Evolutionary conservation across 495 filamentous ascomycete species (phyloP).

Genomic region (Podospora bellae-mahoneyi): DNA sequence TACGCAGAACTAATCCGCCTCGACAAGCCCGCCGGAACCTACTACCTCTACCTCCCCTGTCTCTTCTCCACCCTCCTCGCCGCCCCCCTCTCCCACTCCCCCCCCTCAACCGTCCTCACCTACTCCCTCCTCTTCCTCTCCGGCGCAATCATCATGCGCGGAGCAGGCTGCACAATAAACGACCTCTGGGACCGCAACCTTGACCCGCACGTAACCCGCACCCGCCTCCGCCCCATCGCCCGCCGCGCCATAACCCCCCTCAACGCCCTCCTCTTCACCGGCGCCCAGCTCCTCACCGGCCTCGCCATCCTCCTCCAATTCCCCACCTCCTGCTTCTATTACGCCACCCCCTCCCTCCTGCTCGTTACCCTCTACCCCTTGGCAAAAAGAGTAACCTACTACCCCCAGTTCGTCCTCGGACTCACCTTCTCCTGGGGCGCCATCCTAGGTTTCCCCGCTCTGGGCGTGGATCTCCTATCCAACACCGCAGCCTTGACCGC

Average conservation of each 20-base stretch:
- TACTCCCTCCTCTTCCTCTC: slow-evolving; percentile 77
- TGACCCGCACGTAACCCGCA: slow-evolving; percentile 85
- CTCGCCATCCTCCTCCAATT: slow-evolving; percentile 83
- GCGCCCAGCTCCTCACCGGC: slow-evolving; percentile 74
- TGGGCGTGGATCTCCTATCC: slow-evolving; percentile 74
- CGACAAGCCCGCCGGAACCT: slow-evolving; percentile 91
- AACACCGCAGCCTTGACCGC: slow-evolving; percentile 62
- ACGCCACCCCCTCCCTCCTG: slow-evolving; percentile 78
- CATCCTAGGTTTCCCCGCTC: slow-evolving; percentile 90
- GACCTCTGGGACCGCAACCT: slow-evolving; percentile 95
- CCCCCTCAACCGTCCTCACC: slow-evolving; percentile 53
- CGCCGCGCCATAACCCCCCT: slow-evolving; percentile 73
- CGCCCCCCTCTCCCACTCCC: slow-evolving; percentile 55
- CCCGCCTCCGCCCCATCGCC: slow-evolving; percentile 83
- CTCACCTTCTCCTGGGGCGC: slow-evolving; percentile 97
- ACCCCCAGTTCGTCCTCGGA: slow-evolving; percentile 88
- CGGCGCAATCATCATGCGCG: slow-evolving; percentile 92
- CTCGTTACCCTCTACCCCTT: slow-evolving; percentile 84
- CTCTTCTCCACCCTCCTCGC: slow-evolving; percentile 81
- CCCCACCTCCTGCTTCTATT: slow-evolving; percentile 76
- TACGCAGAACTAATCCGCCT: slow-evolving; percentile 92
- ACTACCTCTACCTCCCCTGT: slow-evolving; percentile 95
- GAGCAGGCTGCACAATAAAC: slow-evolving; percentile 97
- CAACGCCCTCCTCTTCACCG: slow-evolving; percentile 76
- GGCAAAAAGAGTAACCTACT: slow-evolving; percentile 90